Evolutionary conservation across 2,329 filamentous ascomycete species (phyloP), one percentile per base, ranked within the genome.

Genomic region (Ophiostoma tasmaniense): DNA sequence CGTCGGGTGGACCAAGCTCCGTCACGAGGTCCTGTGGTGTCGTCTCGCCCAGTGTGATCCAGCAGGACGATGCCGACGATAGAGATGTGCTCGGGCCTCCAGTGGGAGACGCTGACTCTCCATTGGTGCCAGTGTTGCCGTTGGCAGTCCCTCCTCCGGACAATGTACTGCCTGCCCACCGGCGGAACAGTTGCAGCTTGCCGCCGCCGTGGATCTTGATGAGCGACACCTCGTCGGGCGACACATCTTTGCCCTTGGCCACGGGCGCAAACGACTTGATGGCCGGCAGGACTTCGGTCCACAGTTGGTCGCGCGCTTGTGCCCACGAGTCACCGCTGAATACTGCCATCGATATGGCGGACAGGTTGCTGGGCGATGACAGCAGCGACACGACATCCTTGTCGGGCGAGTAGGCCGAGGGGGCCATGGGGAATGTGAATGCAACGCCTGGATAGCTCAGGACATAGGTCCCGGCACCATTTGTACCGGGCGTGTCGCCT

Each of bases 371-470:
- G 0, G 90, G 87, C 0, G 92, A 91, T 0, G 92, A 93, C 20
- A 98, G 84, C 50, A 97, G 80, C 0, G 92, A 90, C 37, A 97
- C 93, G 71, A 96, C 93, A 75, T 98, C 93, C 75, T 88, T 89
- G 66, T 82, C 79, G 0, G 89, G 85, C 3, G 90, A 91, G 83
- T 92, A 97, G 28, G 88, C 86, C 0, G 90, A 88, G 70, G 86
- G 81, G 66, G 89, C 84, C 37, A 98, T 82, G 0, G 92, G 88
- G 73, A 99, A 99, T 50, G 90, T 93, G 77, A 98, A 97, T 0
- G 94, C 92, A 37, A 99, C 88, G 0, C 95, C 95, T 0, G 94
- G 93, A 79, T 97, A 99, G 1, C 94, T 98, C 42, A 99, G 82
- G 42, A 97, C 88, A 76, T 98, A 99, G 28, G 87, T 90, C 20